Evolutionary conservation across 2,329 filamentous ascomycete genomes (phyloP).

Genomic region (Cucurbitaria berberidis): DNA sequence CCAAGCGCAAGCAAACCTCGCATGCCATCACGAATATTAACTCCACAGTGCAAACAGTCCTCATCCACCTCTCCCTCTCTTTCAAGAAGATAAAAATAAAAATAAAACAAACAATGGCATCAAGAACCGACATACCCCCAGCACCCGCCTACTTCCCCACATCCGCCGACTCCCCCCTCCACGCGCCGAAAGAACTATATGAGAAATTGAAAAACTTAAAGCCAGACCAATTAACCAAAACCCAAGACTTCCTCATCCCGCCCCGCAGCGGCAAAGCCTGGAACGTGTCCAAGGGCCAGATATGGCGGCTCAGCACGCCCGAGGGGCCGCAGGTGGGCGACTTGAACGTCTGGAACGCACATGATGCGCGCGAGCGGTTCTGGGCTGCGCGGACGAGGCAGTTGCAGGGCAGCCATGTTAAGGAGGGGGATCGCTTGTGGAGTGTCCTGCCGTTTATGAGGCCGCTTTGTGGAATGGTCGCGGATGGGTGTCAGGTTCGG

Average conservation of each 20-base stretch:
- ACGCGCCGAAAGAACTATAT: slow-evolving; percentile 44
- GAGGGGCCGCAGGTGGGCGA: slow-evolving; percentile 80
- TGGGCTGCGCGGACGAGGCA: slow-evolving; percentile 83
- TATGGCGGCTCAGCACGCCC: slow-evolving; percentile 77
- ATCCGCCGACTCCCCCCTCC: slow-evolving; percentile 34
- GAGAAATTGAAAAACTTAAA: slow-evolving; percentile 16
- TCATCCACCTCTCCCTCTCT: too few species aligned
- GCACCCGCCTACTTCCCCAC: slow-evolving; percentile 47
- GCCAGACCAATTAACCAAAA: slow-evolving; percentile 14
- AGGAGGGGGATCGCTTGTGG: slow-evolving; percentile 76
- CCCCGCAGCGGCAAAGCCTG: slow-evolving; percentile 77
- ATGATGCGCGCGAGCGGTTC: slow-evolving; percentile 80
- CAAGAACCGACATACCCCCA: slow-evolving; percentile 23
- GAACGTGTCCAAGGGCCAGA: slow-evolving; percentile 69
- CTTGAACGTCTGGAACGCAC: slow-evolving; percentile 78
- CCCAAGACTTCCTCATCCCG: slow-evolving; percentile 59
- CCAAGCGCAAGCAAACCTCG: too few species aligned
- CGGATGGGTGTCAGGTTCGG: slow-evolving; percentile 63
- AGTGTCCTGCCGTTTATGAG: slow-evolving; percentile 77
- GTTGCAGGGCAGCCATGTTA: slow-evolving; percentile 77
- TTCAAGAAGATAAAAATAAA: too few species aligned
- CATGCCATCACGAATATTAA: too few species aligned
- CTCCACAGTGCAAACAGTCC: too few species aligned
- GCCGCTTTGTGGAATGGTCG: slow-evolving; percentile 71
- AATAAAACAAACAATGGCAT: slow-evolving; percentile 10